These are phyloP conservation scores for Pseudogymnoascus sp. DNA, from an alignment of 2,329 filamentous ascomycete species.

Conservation along the genomic window DNA sequence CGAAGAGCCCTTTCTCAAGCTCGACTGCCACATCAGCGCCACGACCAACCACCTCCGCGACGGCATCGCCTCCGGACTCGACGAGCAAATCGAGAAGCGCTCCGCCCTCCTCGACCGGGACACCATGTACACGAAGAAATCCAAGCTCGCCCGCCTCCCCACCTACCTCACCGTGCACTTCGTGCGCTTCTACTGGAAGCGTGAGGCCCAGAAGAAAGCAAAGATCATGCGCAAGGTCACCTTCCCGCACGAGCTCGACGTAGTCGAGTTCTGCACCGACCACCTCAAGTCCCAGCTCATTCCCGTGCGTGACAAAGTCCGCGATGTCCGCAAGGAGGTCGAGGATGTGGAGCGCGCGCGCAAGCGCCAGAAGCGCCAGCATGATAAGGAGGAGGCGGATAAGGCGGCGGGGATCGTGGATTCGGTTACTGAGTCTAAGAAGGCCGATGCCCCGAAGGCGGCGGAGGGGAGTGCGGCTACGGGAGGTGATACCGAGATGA, in stretches of 20 bases:
- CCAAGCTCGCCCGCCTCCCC: conserved; percentile 81
- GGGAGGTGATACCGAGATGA: conserved; percentile 67
- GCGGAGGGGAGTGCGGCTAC: conserved; percentile 34
- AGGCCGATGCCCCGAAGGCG: conserved; percentile 39
- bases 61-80: conserved; percentile 72
- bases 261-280: conserved; percentile 92
- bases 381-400: conserved; percentile 43
- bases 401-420: conserved; percentile 42
- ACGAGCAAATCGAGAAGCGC: conserved; percentile 85
- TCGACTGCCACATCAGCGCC: conserved; percentile 89
- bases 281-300: conserved; percentile 74
- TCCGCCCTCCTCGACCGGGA: conserved; percentile 72
- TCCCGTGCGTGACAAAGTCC: conserved; percentile 92
- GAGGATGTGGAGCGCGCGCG: conserved; percentile 84
- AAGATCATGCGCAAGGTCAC: conserved; percentile 99
- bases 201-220: conserved; percentile 92
- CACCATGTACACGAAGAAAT: conserved; percentile 80
- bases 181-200: conserved; percentile 96
- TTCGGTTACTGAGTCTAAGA: conserved; percentile 33
- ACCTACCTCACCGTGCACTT: conserved; percentile 97
- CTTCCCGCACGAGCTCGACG: conserved; percentile 87
- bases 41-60: conserved; percentile 86
- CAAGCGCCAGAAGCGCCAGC: conserved; percentile 75
- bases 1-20: conserved; percentile 76
- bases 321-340: conserved; percentile 90